Conservation (phyloP, 2,329 filamentous ascomycete species). For the Neopestalotiopsis sp. region DNA sequence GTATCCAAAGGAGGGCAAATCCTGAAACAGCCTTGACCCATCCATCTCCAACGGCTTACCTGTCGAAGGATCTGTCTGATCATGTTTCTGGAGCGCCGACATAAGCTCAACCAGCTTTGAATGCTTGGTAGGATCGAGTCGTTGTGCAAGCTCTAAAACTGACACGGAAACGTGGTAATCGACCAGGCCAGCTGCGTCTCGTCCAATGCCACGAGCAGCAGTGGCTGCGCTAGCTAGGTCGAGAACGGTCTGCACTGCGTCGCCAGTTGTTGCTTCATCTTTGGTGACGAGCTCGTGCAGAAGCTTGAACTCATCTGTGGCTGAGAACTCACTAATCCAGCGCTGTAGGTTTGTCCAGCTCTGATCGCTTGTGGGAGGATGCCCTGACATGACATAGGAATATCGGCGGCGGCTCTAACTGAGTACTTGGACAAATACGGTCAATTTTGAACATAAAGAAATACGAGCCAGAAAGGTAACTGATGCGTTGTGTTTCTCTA, state of each 20-base stretch:
- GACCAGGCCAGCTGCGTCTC: neutral
- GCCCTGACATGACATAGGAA: neutral
- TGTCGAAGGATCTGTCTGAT: neutral
- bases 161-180: conserved; percentile 10
- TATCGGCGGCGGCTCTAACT: too few relatives aligned
- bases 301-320: neutral
- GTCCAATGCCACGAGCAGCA: neutral
- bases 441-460: too few relatives aligned
- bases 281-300: neutral
- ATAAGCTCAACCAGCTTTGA: neutral
- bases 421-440: too few relatives aligned
- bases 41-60: neutral
- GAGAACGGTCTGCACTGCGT: neutral
- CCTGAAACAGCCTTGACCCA: neutral
- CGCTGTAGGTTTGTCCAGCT: neutral
- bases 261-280: neutral
- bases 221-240: neutral
- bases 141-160: conserved; percentile 2
- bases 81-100: neutral
- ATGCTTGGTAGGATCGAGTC: neutral
- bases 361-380: neutral
- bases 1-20: conserved; percentile 13
- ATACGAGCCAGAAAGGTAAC: too few relatives aligned
- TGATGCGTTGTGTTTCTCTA: too few relatives aligned
- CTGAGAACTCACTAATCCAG: neutral